These are phyloP conservation scores for Huiozyma naganishii DNA, from an alignment of 805 yeast species.

Conservation along the genomic window DNA sequence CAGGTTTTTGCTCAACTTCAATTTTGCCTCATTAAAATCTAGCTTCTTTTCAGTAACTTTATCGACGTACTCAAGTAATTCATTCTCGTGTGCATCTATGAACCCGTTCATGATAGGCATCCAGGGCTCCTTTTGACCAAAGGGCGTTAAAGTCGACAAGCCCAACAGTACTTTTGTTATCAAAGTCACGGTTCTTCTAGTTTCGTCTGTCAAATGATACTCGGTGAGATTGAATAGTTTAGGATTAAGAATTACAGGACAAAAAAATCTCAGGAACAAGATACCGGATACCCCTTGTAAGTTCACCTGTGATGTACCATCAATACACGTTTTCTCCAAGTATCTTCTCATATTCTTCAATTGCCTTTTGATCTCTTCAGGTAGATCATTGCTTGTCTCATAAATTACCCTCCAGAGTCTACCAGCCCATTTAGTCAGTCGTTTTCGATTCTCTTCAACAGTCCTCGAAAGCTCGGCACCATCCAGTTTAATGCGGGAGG, in stretches of 20 bases:
- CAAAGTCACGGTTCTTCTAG: slow-evolving; percentile 70
- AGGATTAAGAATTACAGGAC: slow-evolving; percentile 89
- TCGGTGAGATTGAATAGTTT: slow-evolving; percentile 66
- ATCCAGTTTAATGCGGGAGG: slow-evolving; percentile 38
- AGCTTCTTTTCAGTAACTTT: slow-evolving; percentile 58
- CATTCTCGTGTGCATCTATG: slow-evolving; percentile 43
- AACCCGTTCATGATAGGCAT: slow-evolving; percentile 60
- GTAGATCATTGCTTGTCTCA: slow-evolving; percentile 62
- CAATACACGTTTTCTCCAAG: slow-evolving; percentile 47
- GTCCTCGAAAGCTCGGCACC: slow-evolving; percentile 29
- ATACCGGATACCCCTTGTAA: slow-evolving; percentile 75
- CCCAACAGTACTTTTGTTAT: slow-evolving; percentile 72
- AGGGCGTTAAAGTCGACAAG: slow-evolving; percentile 63
- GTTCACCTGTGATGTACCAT: slow-evolving; percentile 35
- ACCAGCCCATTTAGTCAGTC: slow-evolving; percentile 40
- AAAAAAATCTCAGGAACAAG: slow-evolving; percentile 70
- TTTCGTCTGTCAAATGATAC: slow-evolving; percentile 57
- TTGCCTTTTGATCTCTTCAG: slow-evolving; percentile 52
- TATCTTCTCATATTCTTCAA: slow-evolving; percentile 52
- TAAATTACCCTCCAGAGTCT: slow-evolving; percentile 59
- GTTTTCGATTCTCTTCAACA: slow-evolving; percentile 37
- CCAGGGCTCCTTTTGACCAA: slow-evolving; percentile 80
- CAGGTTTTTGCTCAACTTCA: slow-evolving; percentile 46
- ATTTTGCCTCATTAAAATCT: slow-evolving; percentile 49
- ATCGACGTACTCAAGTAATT: slow-evolving; percentile 59